phyloP scores from a whole-genome alignment of 2,329 filamentous ascomycete genomes.

The Knufia petricola region DNA sequence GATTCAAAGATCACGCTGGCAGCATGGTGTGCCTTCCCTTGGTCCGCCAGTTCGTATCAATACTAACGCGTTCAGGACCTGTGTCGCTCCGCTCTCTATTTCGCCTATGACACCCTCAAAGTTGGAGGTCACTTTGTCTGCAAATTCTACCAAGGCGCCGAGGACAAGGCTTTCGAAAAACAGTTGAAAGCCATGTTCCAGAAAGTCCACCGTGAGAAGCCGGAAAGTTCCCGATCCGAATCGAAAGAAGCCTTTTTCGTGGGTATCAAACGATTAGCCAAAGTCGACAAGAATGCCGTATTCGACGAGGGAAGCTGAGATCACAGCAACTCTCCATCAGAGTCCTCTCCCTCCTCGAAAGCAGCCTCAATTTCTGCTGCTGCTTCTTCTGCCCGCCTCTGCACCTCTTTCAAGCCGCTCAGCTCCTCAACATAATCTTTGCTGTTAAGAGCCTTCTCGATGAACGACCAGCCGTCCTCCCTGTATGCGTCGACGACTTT shows the following conservation, averaged over 20 bases:
- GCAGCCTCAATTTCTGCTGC: conserved; percentile 37
- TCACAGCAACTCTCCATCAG: conserved; percentile 30
- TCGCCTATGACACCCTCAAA: conserved; percentile 74
- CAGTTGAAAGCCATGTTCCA: conserved; percentile 67
- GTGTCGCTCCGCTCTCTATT: conserved; percentile 73
- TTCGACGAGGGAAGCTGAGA: conserved; percentile 24
- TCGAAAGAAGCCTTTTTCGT: conserved; percentile 83
- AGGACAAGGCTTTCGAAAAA: conserved; percentile 71
- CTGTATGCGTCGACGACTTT: conserved; percentile 45
- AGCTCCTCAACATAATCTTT: conserved; percentile 55
- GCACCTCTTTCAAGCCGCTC: conserved; percentile 50
- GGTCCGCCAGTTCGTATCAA: neutral
- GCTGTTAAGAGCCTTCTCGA: conserved; percentile 50
- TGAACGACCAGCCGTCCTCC: conserved; percentile 50
- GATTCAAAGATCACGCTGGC: conserved; percentile 77
- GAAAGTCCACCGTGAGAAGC: conserved; percentile 79
- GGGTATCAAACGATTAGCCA: conserved; percentile 58
- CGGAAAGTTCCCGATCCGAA: conserved; percentile 76
- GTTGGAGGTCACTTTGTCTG: conserved; percentile 84
- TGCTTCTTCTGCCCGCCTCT: conserved; percentile 37
- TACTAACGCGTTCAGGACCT: conserved; percentile 57
- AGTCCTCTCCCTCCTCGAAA: conserved; percentile 29
- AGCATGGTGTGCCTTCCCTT: conserved; percentile 69
- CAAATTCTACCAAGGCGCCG: conserved; percentile 90
- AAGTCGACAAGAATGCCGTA: conserved; percentile 38